phyloP scores from a whole-genome alignment of 2,329 filamentous ascomycete genomes.

The Claviceps spartinae region DNA sequence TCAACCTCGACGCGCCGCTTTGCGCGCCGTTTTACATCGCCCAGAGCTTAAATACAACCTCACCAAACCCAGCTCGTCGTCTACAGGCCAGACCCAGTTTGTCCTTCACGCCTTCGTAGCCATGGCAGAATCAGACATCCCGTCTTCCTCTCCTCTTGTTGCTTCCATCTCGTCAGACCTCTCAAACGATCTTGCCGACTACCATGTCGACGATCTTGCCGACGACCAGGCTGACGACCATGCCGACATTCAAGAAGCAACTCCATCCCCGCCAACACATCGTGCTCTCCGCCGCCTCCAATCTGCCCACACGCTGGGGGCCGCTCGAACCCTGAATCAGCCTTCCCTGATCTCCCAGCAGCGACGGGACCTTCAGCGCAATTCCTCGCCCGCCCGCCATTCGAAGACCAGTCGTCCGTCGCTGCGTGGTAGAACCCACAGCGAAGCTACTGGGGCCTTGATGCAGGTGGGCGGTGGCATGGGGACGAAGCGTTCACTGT shows the following conservation, averaged over 20 bases:
- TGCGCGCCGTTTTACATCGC: neutral
- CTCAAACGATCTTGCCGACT: conserved; percentile 21
- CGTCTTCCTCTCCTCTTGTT: neutral
- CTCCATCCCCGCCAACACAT: conserved; percentile 50
- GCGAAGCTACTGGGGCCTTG: conserved; percentile 43
- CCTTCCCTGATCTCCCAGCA: conserved; percentile 52
- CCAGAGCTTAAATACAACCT: neutral
- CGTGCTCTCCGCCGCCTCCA: conserved; percentile 60
- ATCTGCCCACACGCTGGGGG: conserved; percentile 57
- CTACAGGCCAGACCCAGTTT: neutral
- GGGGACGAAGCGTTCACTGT: conserved; percentile 23
- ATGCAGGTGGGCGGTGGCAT: conserved; percentile 23
- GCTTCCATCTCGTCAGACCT: neutral
- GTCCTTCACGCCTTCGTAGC: neutral
- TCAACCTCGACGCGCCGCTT: conserved; percentile 2
- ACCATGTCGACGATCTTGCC: too few relatives aligned
- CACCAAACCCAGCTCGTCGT: neutral
- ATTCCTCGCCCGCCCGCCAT: conserved; percentile 19
- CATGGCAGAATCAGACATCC: conserved; percentile 7
- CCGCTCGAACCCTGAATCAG: conserved; percentile 32
- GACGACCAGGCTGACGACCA: conserved; percentile 7
- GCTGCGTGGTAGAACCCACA: conserved; percentile 55
- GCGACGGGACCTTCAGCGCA: conserved; percentile 32
- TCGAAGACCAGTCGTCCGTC: conserved; percentile 25
- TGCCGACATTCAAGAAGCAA: conserved; percentile 33